Base-by-base conservation (phyloP, 139 green algal genomes). In the Microglena sp. region DNA sequence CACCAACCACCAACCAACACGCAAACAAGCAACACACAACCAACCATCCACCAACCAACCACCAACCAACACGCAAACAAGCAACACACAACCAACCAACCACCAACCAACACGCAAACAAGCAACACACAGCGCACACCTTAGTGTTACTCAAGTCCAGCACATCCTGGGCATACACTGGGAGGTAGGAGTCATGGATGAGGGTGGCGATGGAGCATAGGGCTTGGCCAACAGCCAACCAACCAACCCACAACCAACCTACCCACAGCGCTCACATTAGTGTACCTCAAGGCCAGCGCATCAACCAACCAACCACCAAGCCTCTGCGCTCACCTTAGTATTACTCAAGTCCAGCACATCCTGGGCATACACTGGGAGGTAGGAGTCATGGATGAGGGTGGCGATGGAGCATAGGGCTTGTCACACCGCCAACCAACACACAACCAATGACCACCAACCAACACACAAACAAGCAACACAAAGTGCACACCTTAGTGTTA, bases 151-250 rank as follows among this genome's bases (percentile, higher is more conserved):
- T 58, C 1, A 77, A 63, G 5, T 46, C 60, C 45, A 77, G 54
- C 54, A 67, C 61, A 24, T 75, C 68, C 62, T 70, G 40, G 4
- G 92, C 74, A 72, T 92, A 95, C 35, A 95, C 67, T 11, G 89
- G 89, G 11, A 95, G 71, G 76, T 92, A 93, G 21, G 84, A 89
- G 75, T 94, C 89, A 64, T 95, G 87, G 30, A 95, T 90, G 45
- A 94, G 73, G 2, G 89, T 95, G 35, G 89, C 84, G 0, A 92
- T 70, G 27, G 81, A 89, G 71, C 82, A 93, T 55, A 95, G 80
- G n/a, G n/a, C n/a, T n/a, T n/a, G n/a, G n/a, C n/a, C n/a, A n/a
- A n/a, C n/a, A n/a, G n/a, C n/a, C n/a, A n/a, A n/a, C n/a, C n/a
- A n/a, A n/a, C n/a, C n/a, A n/a, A n/a, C n/a, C n/a, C n/a, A n/a